These are phyloP conservation scores for Leccinum truebloodii DNA, from an alignment of 768 basidiomycete species.

Conservation along the genomic window DNA sequence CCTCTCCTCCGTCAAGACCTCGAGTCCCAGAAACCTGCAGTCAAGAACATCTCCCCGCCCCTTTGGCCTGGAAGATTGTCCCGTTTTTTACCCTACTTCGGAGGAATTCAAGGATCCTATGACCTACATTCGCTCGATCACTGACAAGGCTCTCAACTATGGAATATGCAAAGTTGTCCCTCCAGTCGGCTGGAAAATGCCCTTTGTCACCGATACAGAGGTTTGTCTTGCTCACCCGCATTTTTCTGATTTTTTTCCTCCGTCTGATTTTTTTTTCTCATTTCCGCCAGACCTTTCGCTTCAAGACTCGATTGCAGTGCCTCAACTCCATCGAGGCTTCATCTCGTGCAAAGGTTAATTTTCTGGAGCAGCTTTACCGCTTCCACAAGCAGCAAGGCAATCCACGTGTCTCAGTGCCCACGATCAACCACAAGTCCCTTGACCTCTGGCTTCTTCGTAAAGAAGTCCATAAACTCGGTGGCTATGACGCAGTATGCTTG, in stretches of 20 bases:
- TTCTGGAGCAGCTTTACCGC: slow-evolving; percentile 93
- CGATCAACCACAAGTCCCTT: slow-evolving; percentile 88
- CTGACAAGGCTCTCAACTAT: slow-evolving; percentile 65
- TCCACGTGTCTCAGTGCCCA: slow-evolving; percentile 86
- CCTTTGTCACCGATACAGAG: slow-evolving; percentile 93
- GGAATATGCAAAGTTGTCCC: slow-evolving; percentile 98
- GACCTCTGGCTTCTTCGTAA: slow-evolving; percentile 94
- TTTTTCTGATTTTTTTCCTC: slow-evolving; percentile 28
- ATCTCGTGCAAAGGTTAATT: slow-evolving; percentile 95
- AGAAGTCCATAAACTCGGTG: slow-evolving; percentile 88
- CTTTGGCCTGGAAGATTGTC: slow-evolving; percentile 89
- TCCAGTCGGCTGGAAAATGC: slow-evolving; percentile 92
- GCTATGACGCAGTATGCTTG: slow-evolving; percentile 74
- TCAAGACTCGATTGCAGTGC: slow-evolving; percentile 92
- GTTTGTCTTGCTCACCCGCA: slow-evolving; percentile 46
- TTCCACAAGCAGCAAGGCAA: slow-evolving; percentile 97
- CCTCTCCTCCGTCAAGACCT: slow-evolving; percentile 70
- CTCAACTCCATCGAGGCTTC: slow-evolving; percentile 98
- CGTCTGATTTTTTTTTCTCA: slow-evolving; percentile 24
- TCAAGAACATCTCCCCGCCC: slow-evolving; percentile 54
- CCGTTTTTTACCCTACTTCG: slow-evolving; percentile 81
- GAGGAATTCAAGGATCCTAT: slow-evolving; percentile 95
- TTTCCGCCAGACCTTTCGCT: slow-evolving; percentile 71
- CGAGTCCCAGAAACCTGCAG: slow-evolving; percentile 46
- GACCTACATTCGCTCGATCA: slow-evolving; percentile 85